Percentiles rank a stretch among this genome's conserved stretches.
These are phyloP conservation scores for Nicotiana paniculata DNA, from an alignment of 257 asterid species.

Conservation along the genomic window DNA sequence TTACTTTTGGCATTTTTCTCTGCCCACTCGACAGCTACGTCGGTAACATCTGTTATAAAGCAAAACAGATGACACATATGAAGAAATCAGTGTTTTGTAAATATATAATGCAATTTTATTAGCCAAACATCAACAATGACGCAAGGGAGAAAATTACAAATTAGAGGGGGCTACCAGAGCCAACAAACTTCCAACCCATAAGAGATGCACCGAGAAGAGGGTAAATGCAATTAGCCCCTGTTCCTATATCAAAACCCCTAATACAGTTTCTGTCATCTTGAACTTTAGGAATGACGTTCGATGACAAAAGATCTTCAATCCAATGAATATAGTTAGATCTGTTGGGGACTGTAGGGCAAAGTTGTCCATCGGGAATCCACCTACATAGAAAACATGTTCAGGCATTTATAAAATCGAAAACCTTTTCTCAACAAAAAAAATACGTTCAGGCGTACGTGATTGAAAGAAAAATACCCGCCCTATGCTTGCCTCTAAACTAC, in stretches of 20 bases:
- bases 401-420: too few species aligned
- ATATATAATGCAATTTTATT: neutral
- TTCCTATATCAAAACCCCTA: conserved; percentile 93
- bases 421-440: too few species aligned
- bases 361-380: conserved; percentile 99
- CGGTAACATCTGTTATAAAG: conserved; percentile 59
- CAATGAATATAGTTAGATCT: conserved; percentile 94
- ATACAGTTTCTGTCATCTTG: conserved; percentile 17
- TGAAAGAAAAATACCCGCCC: too few species aligned
- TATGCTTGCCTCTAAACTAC: too few species aligned
- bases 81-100: neutral
- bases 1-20: conserved; percentile 61
- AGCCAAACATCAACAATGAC: neutral
- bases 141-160: neutral
- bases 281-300: conserved; percentile 40
- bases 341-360: conserved; percentile 93
- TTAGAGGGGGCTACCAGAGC: conserved; percentile 52
- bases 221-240: conserved; percentile 94
- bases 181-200: conserved; percentile 89
- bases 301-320: conserved; percentile 79
- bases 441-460: too few species aligned
- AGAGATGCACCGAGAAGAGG: conserved; percentile 98
- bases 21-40: conserved; percentile 90
- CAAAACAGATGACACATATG: neutral
- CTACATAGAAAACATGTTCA: conserved; percentile 24